Evolutionary conservation across 2,329 filamentous ascomycete species (phyloP).

Genomic region (Xylaria arbuscula): DNA sequence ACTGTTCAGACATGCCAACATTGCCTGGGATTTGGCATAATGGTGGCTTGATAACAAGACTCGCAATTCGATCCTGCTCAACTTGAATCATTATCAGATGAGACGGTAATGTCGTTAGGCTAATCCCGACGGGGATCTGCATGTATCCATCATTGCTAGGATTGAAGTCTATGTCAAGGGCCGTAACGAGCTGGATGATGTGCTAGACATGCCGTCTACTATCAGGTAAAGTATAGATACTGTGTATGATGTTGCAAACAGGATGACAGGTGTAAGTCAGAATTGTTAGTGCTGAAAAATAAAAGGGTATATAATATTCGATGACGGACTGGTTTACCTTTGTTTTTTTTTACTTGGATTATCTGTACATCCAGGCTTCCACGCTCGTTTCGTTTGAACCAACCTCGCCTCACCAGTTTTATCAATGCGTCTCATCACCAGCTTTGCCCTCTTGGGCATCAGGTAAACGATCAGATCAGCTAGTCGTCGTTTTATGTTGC

Average conservation of each 20-base stretch:
- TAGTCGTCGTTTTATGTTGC: conserved; percentile 16
- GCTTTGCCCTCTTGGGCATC: conserved; percentile 44
- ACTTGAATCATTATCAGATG: conserved; percentile 36
- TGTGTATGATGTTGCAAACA: conserved; percentile 35
- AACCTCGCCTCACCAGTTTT: conserved; percentile 26
- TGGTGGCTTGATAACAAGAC: conserved; percentile 27
- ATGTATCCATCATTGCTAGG: conserved; percentile 38
- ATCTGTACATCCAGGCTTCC: conserved; percentile 35
- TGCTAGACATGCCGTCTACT: conserved; percentile 6
- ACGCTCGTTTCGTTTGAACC: conserved; percentile 44
- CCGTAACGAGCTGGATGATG: conserved; percentile 18
- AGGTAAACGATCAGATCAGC: conserved; percentile 39
- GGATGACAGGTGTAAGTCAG: conserved; percentile 1
- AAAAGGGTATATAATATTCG: conserved; percentile 37
- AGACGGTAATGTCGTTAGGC: conserved; percentile 34
- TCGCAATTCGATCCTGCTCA: conserved; percentile 26
- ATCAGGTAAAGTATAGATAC: conserved; percentile 5
- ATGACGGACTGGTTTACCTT: conserved; percentile 3
- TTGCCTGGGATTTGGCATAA: conserved; percentile 28
- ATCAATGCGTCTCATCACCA: conserved; percentile 43
- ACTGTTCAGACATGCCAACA: conserved; percentile 3
- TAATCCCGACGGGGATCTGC: conserved; percentile 43
- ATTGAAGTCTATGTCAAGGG: conserved; percentile 19
- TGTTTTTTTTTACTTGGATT: conserved; percentile 6
- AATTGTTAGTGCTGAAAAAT: neutral